Evolutionary conservation across 2,329 filamentous ascomycete genomes (phyloP).

Genomic region (Aspergillus neotritici): DNA sequence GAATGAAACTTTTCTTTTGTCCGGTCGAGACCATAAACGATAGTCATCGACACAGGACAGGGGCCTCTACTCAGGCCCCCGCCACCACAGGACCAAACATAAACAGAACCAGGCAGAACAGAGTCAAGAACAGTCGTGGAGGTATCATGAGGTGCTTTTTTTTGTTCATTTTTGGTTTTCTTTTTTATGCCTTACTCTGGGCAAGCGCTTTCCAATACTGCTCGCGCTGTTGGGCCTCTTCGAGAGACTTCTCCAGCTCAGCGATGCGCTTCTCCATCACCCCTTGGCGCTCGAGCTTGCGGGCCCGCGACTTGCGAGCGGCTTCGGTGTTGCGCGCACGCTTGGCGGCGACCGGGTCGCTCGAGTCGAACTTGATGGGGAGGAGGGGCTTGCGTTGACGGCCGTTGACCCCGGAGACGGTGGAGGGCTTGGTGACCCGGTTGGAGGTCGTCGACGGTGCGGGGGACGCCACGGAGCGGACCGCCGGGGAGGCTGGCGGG

Average conservation of each 20-base stretch:
- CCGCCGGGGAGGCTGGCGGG: slow-evolving; percentile 19
- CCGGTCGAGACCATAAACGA: no score
- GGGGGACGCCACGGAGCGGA: slow-evolving; percentile 38
- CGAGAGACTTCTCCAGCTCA: slow-evolving; percentile 53
- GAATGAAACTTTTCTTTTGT: no score
- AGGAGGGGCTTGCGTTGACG: slow-evolving; percentile 76
- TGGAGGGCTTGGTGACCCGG: slow-evolving; percentile 58
- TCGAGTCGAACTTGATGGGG: slow-evolving; percentile 69
- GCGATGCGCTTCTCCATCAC: slow-evolving; percentile 68
- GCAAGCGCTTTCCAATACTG: slow-evolving; percentile 36
- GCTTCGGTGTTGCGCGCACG: slow-evolving; percentile 89
- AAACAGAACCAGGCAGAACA: no score
- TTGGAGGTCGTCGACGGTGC: slow-evolving; percentile 36
- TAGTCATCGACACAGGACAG: no score
- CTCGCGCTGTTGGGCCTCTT: slow-evolving; percentile 31
- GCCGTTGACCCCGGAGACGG: slow-evolving; percentile 62
- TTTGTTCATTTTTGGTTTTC: slow-evolving; percentile 7
- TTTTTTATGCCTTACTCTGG: slow-evolving; percentile 15
- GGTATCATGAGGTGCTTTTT: slow-evolving; percentile 5
- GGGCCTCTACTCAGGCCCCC: no score
- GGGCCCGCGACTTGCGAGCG: slow-evolving; percentile 84
- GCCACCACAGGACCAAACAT: no score
- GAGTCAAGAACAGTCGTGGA: no score
- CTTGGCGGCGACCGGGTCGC: slow-evolving; percentile 77
- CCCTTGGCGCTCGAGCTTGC: slow-evolving; percentile 72